Evolutionary conservation across 208 protist genomes (phyloP).

Genomic region (Leishmania lainsoni): DNA sequence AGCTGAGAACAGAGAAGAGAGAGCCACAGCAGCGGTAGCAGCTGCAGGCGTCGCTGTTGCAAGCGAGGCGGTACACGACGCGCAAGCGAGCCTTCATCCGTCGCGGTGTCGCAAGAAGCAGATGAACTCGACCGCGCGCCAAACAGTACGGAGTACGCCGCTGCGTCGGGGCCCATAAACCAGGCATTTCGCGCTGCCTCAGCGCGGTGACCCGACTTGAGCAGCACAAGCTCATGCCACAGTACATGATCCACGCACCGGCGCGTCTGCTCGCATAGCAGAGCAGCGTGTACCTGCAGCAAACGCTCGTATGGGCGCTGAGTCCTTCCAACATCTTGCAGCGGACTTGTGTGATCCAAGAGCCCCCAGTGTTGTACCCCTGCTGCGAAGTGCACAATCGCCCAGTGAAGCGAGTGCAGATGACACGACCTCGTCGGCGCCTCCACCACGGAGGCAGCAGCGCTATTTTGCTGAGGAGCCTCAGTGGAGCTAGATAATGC

Average conservation of each 20-base stretch:
- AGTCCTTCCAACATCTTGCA: constrained; percentile 34
- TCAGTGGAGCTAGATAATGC: not conserved
- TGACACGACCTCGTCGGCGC: not conserved
- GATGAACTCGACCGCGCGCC: not conserved
- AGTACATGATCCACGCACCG: constrained; percentile 10
- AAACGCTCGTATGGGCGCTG: constrained; percentile 35
- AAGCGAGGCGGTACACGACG: constrained; percentile 10
- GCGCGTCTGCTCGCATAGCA: constrained; percentile 31
- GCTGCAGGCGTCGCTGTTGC: constrained; percentile 70
- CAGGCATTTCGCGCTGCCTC: constrained; percentile 11
- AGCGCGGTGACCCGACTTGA: constrained; percentile 24
- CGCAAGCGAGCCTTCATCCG: not conserved
- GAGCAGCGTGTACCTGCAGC: constrained; percentile 46
- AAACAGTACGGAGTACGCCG: constrained; percentile 5
- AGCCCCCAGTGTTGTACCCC: constrained; percentile 68
- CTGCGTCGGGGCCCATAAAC: constrained; percentile 18
- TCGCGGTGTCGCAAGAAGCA: not conserved
- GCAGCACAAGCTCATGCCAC: constrained; percentile 26
- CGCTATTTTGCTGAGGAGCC: not conserved
- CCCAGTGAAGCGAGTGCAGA: constrained; percentile 60
- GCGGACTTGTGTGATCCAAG: constrained; percentile 43
- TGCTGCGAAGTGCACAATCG: constrained; percentile 61
- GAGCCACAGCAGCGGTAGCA: constrained; percentile 77
- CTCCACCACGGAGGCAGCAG: not conserved
- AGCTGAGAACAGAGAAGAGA: constrained; percentile 44